Evolutionary conservation across 176 grass and related monocot species (phyloP).

Genomic region (Bothriochloa decipiens): DNA sequence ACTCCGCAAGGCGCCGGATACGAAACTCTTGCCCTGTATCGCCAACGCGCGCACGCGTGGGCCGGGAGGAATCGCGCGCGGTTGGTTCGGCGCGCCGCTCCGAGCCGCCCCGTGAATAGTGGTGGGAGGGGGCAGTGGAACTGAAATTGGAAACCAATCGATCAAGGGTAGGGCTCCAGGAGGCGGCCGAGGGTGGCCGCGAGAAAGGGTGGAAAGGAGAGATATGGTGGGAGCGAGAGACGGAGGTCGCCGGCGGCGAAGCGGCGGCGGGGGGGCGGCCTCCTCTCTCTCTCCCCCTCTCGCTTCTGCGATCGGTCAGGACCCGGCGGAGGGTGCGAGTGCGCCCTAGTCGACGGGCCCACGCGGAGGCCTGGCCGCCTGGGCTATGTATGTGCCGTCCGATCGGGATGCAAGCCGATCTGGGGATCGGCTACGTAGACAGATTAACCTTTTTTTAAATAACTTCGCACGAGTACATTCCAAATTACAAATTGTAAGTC

Average conservation of each 20-base stretch:
- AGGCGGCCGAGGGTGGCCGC: neutral
- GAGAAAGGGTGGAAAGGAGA: neutral
- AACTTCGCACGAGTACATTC: too few species aligned
- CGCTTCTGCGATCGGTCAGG: constrained; percentile 38
- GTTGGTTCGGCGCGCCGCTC: neutral
- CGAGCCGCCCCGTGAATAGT: neutral
- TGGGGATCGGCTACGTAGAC: too few species aligned
- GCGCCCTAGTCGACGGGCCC: constrained; percentile 26
- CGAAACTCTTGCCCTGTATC: neutral
- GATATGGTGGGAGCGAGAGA: neutral
- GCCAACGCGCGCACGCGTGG: constrained; percentile 9
- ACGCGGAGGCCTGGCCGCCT: neutral
- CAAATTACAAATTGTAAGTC: too few species aligned
- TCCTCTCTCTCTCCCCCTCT: neutral
- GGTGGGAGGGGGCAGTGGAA: neutral
- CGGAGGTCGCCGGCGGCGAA: constrained; percentile 38
- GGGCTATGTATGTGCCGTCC: neutral
- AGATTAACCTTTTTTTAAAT: too few species aligned
- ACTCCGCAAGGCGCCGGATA: neutral
- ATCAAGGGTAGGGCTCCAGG: neutral
- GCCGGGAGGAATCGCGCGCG: neutral
- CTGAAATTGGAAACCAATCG: neutral
- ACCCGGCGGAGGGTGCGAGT: neutral
- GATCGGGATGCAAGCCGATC: neutral
- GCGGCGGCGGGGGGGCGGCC: constrained; percentile 27